Evolutionary conservation across 169 alveolate genomes (phyloP).

Genomic region (Plasmodium vivax): DNA sequence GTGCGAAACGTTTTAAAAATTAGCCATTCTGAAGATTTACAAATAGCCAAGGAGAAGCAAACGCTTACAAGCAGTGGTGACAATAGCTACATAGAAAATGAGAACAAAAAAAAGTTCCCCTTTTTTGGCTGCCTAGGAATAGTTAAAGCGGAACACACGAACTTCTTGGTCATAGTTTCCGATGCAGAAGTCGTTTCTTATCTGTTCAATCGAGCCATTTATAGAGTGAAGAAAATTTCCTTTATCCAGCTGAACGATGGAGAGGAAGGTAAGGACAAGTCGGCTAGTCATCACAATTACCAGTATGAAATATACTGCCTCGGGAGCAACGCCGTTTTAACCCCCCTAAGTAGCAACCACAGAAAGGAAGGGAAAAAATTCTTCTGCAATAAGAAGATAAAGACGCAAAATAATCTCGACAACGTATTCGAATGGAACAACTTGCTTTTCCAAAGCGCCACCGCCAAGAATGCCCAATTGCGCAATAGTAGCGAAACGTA

Average conservation of each 20-base stretch:
- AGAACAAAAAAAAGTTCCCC: conserved; percentile 38
- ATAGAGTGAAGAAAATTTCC: conserved; percentile 44
- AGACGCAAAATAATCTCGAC: not conserved
- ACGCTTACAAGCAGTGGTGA: not conserved
- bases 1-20: conserved; percentile 52
- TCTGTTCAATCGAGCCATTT: conserved; percentile 45
- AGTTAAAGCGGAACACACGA: conserved; percentile 43
- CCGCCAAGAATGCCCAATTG: conserved; percentile 5
- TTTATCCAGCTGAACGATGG: conserved; percentile 56
- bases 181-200: conserved; percentile 62
- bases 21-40: conserved; percentile 13
- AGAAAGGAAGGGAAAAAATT: conserved; percentile 8
- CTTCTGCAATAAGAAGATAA: conserved; percentile 1
- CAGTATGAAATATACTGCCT: conserved; percentile 42
- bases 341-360: not conserved
- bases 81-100: conserved; percentile 16
- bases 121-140: conserved; percentile 71
- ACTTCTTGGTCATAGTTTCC: conserved; percentile 62
- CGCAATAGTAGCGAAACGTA: conserved; percentile 30
- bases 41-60: conserved; percentile 35
- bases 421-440: not conserved
- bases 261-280: not conserved
- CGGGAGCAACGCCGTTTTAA: conserved; percentile 18
- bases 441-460: conserved; percentile 2
- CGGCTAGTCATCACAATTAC: not conserved